Base-by-base conservation (phyloP, 2,329 filamentous ascomycete genomes). In the Cladobotryum mycophilum region DNA sequence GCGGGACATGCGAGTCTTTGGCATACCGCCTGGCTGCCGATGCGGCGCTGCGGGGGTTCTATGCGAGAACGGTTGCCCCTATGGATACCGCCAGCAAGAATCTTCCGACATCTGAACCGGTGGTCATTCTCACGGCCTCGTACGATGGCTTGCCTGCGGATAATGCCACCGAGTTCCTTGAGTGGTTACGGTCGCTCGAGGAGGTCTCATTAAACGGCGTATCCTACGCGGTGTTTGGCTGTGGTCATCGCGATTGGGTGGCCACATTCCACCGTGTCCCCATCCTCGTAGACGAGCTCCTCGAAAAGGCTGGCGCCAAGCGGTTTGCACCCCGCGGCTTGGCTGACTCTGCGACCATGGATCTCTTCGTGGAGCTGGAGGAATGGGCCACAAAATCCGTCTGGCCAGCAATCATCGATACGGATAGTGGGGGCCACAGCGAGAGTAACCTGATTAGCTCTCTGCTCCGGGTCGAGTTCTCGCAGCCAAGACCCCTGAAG, bases 121-220 rank as follows among this genome's bases (percentile, higher is more conserved):
- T 84, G 0, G 69, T 86, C 12, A 71, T 89, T 49, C 76, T 89
- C 54, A 81, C 80, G 0, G 76, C 85, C 0, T 82, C 79, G 2
- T 89, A 88, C 58, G 85, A 89, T 60, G 85, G 86, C 1, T 73
- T 85, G 47, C 82, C 85, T 0, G 79, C 84, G 0, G 83, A 87
- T 55, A 88, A 89, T 52, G 85, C 85, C 0, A 73, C 69, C 0
- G 74, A 80, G 43, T 89, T 88, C 58, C 76, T 82, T 35, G 67
- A 75, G 4, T 89, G 85, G 85, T 60, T 88, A 2, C 70, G 80
- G 57, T 69, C 60, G 12, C 64, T 77, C 11, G 70, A 74, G 4
- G 67, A 74, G 34, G 70, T 80, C 53, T 66, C 3, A 59, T 62
- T 85, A 3, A 67, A 77, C 5, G 75, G 72, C n/a, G 75, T 82